Evolutionary conservation across 345 rosid genomes (phyloP).

Genomic region (Corymbia maculata): DNA sequence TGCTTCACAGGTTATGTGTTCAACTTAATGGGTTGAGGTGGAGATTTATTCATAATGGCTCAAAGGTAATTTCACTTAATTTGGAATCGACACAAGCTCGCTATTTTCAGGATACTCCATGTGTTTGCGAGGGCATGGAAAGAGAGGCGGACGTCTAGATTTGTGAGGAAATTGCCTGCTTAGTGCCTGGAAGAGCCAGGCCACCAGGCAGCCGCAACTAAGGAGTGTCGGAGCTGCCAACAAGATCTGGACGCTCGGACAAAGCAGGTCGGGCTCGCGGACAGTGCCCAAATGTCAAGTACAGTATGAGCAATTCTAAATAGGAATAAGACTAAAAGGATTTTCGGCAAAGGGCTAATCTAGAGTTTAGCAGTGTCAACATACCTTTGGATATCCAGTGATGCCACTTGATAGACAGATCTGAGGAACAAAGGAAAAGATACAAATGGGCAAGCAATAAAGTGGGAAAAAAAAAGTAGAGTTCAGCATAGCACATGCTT

Average conservation of each 20-base stretch:
- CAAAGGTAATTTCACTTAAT: neutral
- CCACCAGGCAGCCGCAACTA: neutral
- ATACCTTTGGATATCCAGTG: slow-evolving; percentile 27
- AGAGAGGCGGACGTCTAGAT: neutral
- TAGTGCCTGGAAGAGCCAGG: neutral
- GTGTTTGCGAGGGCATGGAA: neutral
- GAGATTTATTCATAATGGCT: neutral
- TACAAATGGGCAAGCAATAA: slow-evolving; percentile 7
- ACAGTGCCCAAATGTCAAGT: neutral
- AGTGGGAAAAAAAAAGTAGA: slow-evolving; percentile 1
- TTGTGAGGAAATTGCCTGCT: neutral
- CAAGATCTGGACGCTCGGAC: rapidly evolving
- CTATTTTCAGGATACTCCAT: neutral
- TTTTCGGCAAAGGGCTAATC: no score
- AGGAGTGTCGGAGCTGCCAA: neutral
- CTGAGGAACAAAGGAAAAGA: slow-evolving; percentile 30
- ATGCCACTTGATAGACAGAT: slow-evolving; percentile 22
- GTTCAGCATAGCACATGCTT: slow-evolving; percentile 6
- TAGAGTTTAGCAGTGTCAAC: no score
- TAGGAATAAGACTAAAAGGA: no score
- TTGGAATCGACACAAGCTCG: neutral
- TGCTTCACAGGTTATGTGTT: no score
- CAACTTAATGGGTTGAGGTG: neutral
- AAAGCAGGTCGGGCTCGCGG: neutral
- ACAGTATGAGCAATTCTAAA: no score